Percentiles rank a stretch among this genome's conserved stretches.
Evolutionary conservation across 257 asterid genomes (phyloP).

Genomic region (Buddleja alternifolia): DNA sequence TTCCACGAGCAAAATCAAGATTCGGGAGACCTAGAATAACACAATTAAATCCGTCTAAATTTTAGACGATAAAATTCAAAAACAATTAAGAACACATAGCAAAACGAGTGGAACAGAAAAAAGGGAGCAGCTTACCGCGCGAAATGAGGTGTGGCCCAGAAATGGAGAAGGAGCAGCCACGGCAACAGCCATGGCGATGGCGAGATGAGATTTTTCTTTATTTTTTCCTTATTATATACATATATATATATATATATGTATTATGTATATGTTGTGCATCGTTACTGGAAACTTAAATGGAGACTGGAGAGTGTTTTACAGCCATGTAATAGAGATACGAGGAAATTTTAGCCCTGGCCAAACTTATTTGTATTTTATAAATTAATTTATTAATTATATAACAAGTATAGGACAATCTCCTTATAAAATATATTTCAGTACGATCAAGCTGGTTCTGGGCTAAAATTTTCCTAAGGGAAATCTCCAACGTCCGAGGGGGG

Average conservation of each 20-base stretch:
- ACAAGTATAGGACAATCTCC: no score
- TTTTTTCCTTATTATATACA: no score
- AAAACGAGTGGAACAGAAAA: conserved; percentile 8
- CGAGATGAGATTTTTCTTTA: conserved; percentile 24
- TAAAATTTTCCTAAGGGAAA: no score
- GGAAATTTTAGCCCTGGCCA: no score
- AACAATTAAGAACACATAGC: not conserved
- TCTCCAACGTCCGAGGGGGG: no score
- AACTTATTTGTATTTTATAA: no score
- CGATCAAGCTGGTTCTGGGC: no score
- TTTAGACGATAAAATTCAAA: not conserved
- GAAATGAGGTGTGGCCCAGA: conserved; percentile 51
- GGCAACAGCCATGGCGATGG: conserved; percentile 64
- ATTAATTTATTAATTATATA: no score
- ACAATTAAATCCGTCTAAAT: not conserved
- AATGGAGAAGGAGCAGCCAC: conserved; percentile 68
- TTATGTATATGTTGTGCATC: not conserved
- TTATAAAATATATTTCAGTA: no score
- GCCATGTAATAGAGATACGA: not conserved
- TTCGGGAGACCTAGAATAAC: not conserved
- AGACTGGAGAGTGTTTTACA: not conserved
- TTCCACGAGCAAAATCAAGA: conserved; percentile 12
- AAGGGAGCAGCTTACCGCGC: conserved; percentile 45
- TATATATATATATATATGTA: no score
- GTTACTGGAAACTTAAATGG: not conserved